Evolutionary conservation across 345 rosid species (phyloP), one percentile per base, ranked within the genome.

Genomic region (Eucalyptus erythrocorys): DNA sequence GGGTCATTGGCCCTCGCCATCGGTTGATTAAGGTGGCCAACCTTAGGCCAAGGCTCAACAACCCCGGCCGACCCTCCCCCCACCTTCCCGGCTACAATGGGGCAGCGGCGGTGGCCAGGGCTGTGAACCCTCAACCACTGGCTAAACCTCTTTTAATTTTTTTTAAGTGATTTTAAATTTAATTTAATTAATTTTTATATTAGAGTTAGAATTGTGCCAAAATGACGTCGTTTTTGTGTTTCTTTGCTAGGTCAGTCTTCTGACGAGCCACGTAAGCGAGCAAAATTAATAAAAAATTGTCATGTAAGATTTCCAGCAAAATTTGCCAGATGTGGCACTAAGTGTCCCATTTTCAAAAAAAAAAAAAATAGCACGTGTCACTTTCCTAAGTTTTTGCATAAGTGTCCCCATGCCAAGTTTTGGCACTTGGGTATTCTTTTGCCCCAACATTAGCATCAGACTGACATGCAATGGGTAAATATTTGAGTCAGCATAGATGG

Each of bases 21-120:
- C 5, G 2, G 10, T 21, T 5, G 0, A 51, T 51, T 51, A 21
- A 51, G 57, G 57, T 21, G 26, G 57, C 2, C 2, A 0, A 10
- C 5, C 26, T 26, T 0, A 8, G 0, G 57, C 57, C 1, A 3
- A 0, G 24, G 26, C 24, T 51, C 2, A 5, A 2, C 57, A 51
- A 51, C 57, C 26, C 5, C 0, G 2, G 1, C 57, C 10, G 0
- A 51, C 57, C 5, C 57, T 51, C 24, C 10, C 21, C 26, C 57
- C 24, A 51, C 57, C 57, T 51, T 51, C 57, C 26, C 10, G 2
- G 5, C 57, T 19, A 21, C 0, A 4, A 2, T 8, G 26, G 10
- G 10, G 57, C 0, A 51, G 2, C 2, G 2, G 1, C 10, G 24
- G 1, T 0, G 57, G 10, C 0, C 0, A 51, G 55, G 4, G 26